Base-by-base conservation (phyloP, 2,329 filamentous ascomycete genomes). In the Ceratocystis eucalypticola region DNA sequence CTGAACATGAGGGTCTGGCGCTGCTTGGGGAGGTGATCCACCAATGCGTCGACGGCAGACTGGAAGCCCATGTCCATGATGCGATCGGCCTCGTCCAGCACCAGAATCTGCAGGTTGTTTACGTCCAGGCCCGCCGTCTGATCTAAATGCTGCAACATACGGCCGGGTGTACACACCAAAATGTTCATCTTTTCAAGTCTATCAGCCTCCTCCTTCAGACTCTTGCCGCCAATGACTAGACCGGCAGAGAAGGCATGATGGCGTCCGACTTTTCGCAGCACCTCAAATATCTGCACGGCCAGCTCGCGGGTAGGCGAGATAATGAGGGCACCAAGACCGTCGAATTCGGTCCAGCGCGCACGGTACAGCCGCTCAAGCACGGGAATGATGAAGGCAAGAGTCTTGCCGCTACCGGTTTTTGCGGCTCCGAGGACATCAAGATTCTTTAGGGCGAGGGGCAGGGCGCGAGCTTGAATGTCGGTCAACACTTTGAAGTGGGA, bases 51-150 rank as follows among this genome's bases (percentile, higher is more conserved):
- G 2, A 99, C 87, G 0, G 90, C 90, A 4, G 82, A 80, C 75
- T 96, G 88, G 74, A 99, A 99, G 4, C 94, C 94, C 91, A 97
- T 94, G 73, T 99, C 94, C 82, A 99, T 86, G 72, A 96, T 96
- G 48, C 94, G 85, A 75, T 99, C 94, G 2, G 94, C 94, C 75
- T 99, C 94, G 72, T 99, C 94, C 66, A 99, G 80, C 0, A 99
- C 92, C 63, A 99, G 79, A 74, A 99, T 89, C 77, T 96, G 90
- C 69, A 99, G 75, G 74, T 96, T 94, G 74, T 94, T 88, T 69
- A 93, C 88, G 70, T 93, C 91, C 73, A 99, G 88, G 20, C 88
- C 86, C 0, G 91, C 89, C 0, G 93, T 97, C 78, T 96, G 92
- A 72, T 96, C 93, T 72, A 99, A 80, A 75, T 99, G 94, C 76